phyloP scores from a whole-genome alignment of 306 rosid genomes.

The Cucumis melo region DNA sequence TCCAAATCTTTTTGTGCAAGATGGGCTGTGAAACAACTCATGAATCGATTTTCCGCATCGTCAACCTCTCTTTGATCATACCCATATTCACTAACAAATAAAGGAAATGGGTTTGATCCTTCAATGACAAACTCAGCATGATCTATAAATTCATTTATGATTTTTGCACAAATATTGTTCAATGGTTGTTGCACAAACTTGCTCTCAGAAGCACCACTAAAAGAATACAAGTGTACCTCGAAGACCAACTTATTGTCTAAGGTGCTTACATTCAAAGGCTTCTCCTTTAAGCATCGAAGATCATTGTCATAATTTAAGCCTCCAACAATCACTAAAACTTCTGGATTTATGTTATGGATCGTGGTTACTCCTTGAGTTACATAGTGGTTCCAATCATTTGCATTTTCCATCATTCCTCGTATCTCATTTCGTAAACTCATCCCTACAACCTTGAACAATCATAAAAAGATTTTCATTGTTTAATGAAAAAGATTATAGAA shows the following conservation, averaged over 20 bases:
- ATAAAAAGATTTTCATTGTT: no score
- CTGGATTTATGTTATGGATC: not conserved
- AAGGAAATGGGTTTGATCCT: not conserved
- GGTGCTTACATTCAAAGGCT: not conserved
- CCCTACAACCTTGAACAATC: not conserved
- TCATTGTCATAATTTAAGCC: not conserved
- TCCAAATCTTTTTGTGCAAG: slow-evolving; percentile 33
- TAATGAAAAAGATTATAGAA: not conserved
- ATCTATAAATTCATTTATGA: not conserved
- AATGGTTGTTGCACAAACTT: not conserved
- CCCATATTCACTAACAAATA: slow-evolving; percentile 2
- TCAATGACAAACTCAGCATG: not conserved
- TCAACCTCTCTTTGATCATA: slow-evolving; percentile 14
- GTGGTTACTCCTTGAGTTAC: not conserved
- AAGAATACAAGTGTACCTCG: not conserved
- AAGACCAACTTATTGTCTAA: not conserved
- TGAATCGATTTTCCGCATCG: slow-evolving; percentile 12
- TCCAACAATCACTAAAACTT: not conserved
- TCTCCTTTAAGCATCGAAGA: not conserved
- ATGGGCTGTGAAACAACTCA: slow-evolving; percentile 8
- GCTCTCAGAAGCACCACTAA: not conserved
- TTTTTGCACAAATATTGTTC: not conserved
- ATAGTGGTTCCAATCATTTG: not conserved
- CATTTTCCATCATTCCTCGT: not conserved
- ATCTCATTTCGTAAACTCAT: not conserved